These are phyloP conservation scores for Quercus bicolor DNA, from an alignment of 306 rosid genomes.

Conservation along the genomic window DNA sequence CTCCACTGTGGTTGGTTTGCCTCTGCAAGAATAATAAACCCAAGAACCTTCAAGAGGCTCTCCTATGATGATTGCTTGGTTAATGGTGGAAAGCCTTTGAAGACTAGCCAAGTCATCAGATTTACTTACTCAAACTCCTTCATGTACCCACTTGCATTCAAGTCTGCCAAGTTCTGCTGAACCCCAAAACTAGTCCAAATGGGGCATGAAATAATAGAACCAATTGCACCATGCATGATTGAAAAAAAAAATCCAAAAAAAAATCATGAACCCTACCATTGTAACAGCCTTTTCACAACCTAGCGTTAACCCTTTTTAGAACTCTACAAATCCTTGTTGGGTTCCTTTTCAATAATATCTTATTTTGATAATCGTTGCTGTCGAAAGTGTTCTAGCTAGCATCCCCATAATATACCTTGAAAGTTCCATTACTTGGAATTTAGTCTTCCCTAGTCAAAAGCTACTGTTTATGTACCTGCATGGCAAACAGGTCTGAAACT, in stretches of 20 bases:
- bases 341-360: not conserved
- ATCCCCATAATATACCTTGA: not conserved
- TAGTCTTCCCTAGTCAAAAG: slow-evolving; percentile 8
- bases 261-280: not conserved
- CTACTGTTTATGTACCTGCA: slow-evolving; percentile 14
- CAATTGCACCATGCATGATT: not conserved
- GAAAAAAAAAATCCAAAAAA: not conserved
- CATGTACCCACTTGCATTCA: slow-evolving; percentile 55
- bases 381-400: not conserved
- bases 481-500: slow-evolving; percentile 8
- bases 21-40: slow-evolving; percentile 52
- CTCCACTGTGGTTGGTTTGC: slow-evolving; percentile 82
- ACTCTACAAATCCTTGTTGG: not conserved
- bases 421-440: not conserved
- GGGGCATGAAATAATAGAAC: not conserved
- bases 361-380: not conserved
- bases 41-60: slow-evolving; percentile 57
- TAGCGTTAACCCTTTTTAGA: not conserved
- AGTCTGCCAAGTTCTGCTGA: slow-evolving; percentile 59
- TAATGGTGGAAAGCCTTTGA: slow-evolving; percentile 54
- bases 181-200: not conserved
- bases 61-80: slow-evolving; percentile 64
- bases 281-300: not conserved
- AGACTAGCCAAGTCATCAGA: slow-evolving; percentile 39
- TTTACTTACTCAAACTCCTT: slow-evolving; percentile 64